Conservation (phyloP, 78 protist genomes). For the Dictyostelium firmibasis region DNA sequence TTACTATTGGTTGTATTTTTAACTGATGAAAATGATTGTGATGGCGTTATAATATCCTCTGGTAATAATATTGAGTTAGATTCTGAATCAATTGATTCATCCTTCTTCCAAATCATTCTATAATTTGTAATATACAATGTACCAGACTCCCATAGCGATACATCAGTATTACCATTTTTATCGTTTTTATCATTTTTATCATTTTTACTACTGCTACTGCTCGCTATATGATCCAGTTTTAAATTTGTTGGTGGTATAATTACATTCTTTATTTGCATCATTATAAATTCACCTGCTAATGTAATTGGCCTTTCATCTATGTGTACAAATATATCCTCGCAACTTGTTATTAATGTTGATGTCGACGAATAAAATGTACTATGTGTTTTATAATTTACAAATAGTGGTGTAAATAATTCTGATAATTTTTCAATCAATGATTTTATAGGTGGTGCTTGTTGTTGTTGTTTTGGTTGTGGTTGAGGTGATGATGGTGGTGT, state of each 20-base stretch:
- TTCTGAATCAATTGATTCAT: neutral
- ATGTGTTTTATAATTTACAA: conserved; percentile 34
- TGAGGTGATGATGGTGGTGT: neutral
- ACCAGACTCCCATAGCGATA: conserved; percentile 42
- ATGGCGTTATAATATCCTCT: conserved; percentile 6
- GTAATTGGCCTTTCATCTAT: conserved; percentile 36
- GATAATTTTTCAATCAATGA: neutral
- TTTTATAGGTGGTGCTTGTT: neutral
- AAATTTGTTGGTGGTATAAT: conserved; percentile 33
- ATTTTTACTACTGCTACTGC: neutral
- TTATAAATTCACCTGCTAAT: conserved; percentile 51
- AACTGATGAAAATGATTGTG: neutral
- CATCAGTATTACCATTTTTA: neutral
- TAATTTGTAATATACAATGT: conserved; percentile 49
- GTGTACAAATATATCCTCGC: conserved; percentile 39
- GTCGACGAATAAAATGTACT: conserved; percentile 11
- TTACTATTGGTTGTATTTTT: neutral
- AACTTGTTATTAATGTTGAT: conserved; percentile 3
- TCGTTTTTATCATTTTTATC: neutral
- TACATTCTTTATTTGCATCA: conserved; percentile 26
- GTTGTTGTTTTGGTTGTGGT: neutral
- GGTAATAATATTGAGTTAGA: neutral
- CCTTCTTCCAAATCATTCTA: conserved; percentile 50
- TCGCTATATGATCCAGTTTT: neutral
- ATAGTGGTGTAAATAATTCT: conserved; percentile 48